Evolutionary conservation across 768 basidiomycete genomes (phyloP).

Genomic region (Ramaria sp.): DNA sequence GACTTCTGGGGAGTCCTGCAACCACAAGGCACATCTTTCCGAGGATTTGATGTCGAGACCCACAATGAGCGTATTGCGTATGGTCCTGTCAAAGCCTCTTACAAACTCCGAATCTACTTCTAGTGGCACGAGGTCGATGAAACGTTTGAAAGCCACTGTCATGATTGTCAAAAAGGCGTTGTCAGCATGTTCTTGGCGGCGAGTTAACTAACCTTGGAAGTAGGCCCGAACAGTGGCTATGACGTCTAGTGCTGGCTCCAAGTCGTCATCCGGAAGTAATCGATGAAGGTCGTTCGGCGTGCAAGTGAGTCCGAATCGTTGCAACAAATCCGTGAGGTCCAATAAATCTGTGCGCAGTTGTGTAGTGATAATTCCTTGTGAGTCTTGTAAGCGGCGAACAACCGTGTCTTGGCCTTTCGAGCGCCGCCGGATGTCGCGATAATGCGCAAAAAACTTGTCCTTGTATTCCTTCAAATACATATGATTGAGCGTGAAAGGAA

Average conservation of each 20-base stretch:
- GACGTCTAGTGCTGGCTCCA: constrained; percentile 9
- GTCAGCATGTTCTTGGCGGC: background rate
- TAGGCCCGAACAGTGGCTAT: constrained; percentile 8
- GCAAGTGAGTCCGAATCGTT: constrained; percentile 1
- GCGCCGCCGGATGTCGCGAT: constrained; percentile 1
- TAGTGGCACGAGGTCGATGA: constrained; percentile 45
- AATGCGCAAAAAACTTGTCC: constrained; percentile 7
- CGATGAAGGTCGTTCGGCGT: constrained; percentile 7
- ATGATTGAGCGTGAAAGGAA: constrained; percentile 8
- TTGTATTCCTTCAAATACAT: constrained; percentile 9
- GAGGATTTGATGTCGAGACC: constrained; percentile 43
- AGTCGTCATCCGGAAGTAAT: constrained; percentile 5
- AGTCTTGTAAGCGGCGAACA: background rate
- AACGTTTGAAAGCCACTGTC: constrained; percentile 49
- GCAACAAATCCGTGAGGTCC: constrained; percentile 1
- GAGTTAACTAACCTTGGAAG: constrained; percentile 6
- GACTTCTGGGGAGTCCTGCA: constrained; percentile 39
- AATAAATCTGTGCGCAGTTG: background rate
- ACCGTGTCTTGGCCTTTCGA: constrained; percentile 2
- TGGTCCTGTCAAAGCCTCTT: constrained; percentile 35
- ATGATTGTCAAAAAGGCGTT: background rate
- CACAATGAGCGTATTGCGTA: constrained; percentile 34
- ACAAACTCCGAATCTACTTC: constrained; percentile 48
- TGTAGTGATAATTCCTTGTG: background rate
- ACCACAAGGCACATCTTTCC: constrained; percentile 37